Evolutionary conservation across 2,329 filamentous ascomycete genomes (phyloP).

Genomic region (Penicillium sp.): DNA sequence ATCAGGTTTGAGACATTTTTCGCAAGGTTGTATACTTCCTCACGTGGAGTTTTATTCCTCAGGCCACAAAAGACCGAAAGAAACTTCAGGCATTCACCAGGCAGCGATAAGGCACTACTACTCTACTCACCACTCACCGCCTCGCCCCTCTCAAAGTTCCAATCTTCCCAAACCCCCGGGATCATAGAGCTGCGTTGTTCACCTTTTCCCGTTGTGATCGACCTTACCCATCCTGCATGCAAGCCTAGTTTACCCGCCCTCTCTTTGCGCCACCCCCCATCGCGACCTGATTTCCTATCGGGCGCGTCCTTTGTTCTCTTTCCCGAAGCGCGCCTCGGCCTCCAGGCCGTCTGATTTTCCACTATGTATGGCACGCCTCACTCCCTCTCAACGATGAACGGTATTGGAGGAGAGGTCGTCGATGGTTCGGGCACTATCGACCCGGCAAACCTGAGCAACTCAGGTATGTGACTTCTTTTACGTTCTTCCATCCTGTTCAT

Average conservation of each 20-base stretch:
- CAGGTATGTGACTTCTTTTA: constrained; percentile 59
- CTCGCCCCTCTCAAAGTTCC: constrained; percentile 29
- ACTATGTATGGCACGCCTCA: constrained; percentile 51
- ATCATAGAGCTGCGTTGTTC: constrained; percentile 21
- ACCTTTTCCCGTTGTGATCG: constrained; percentile 30
- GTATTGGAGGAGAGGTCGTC: constrained; percentile 52
- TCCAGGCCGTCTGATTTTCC: constrained; percentile 30
- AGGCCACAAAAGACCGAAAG: not conserved
- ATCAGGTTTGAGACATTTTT: not conserved
- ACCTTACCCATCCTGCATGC: constrained; percentile 27
- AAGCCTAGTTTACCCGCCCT: constrained; percentile 23
- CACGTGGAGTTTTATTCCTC: not conserved
- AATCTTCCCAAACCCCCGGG: constrained; percentile 24
- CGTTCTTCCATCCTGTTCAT: constrained; percentile 1
- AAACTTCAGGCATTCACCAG: constrained; percentile 9
- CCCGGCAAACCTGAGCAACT: constrained; percentile 79
- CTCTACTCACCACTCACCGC: constrained; percentile 19
- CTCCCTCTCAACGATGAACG: constrained; percentile 65
- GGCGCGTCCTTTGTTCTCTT: constrained; percentile 19
- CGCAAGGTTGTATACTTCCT: not conserved
- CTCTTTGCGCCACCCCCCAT: constrained; percentile 18
- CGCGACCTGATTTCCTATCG: constrained; percentile 18
- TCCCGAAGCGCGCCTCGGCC: constrained; percentile 35
- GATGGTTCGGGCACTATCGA: constrained; percentile 89
- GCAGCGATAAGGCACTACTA: constrained; percentile 1